Percentiles rank a stretch among this genome's conserved stretches.
Conservation (phyloP, 2,329 filamentous ascomycete species). For the Talaromyces sp. region DNA sequence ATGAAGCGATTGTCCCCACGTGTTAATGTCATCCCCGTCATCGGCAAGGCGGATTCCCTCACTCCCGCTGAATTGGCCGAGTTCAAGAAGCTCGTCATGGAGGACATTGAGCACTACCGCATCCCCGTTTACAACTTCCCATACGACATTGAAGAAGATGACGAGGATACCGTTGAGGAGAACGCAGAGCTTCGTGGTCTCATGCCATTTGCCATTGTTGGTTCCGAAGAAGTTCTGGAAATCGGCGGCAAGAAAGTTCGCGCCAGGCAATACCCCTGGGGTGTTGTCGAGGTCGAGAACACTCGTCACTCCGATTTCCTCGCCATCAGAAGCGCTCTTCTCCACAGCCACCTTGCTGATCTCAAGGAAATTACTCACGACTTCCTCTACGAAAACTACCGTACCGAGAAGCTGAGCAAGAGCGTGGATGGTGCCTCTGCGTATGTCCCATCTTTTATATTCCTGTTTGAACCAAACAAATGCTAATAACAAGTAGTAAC, state of each 20-base stretch:
- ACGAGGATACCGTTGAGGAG: constrained; percentile 98
- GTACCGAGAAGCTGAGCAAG: constrained; percentile 99
- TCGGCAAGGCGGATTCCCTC: constrained; percentile 95
- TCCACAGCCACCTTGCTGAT: constrained; percentile 96
- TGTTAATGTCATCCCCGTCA: constrained; percentile 98
- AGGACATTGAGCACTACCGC: constrained; percentile 99
- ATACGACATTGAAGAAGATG: constrained; percentile 98
- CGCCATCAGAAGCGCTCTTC: constrained; percentile 88
- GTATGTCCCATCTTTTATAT: constrained; percentile 54
- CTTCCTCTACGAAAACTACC: constrained; percentile 99
- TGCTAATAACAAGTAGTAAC: constrained; percentile 33
- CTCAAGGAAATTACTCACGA: constrained; percentile 99
- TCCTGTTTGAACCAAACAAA: constrained; percentile 18
- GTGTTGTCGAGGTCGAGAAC: constrained; percentile 98
- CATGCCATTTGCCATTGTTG: constrained; percentile 99
- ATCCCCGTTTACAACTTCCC: constrained; percentile 99
- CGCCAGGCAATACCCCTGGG: constrained; percentile 97
- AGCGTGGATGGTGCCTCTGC: constrained; percentile 78
- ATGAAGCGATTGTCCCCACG: constrained; percentile 98
- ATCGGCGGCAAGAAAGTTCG: constrained; percentile 88
- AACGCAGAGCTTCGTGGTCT: constrained; percentile 94
- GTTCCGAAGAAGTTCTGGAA: constrained; percentile 91
- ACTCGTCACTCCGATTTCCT: constrained; percentile 98
- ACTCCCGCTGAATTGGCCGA: constrained; percentile 95
- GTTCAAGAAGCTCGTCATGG: constrained; percentile 99